These are phyloP conservation scores for Aureobasidium uvarum DNA, from an alignment of 2,329 filamentous ascomycete genomes.

Conservation along the genomic window DNA sequence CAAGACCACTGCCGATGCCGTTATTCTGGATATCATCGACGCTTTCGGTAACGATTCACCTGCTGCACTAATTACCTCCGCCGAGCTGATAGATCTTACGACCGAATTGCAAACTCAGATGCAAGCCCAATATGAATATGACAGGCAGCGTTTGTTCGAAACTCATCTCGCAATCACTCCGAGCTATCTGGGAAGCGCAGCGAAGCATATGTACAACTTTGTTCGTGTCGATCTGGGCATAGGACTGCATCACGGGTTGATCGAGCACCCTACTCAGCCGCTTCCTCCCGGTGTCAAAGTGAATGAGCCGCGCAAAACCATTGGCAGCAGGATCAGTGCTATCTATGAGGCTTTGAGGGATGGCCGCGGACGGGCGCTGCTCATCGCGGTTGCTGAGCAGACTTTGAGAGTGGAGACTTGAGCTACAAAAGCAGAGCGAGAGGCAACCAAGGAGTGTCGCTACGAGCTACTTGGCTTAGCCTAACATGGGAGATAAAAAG, in stretches of 20 bases:
- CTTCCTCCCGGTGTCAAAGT: not conserved
- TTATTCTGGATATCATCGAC: not conserved
- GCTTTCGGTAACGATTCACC: not conserved
- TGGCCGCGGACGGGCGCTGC: constrained; percentile 30
- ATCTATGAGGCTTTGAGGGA: constrained; percentile 34
- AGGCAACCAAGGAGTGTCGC: too few species aligned
- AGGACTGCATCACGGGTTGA: constrained; percentile 31
- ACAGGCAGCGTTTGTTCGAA: not conserved
- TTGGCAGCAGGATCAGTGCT: constrained; percentile 30
- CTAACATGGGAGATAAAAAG: not conserved
- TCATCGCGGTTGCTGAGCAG: constrained; percentile 23
- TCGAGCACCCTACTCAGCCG: constrained; percentile 33
- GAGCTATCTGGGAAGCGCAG: constrained; percentile 29
- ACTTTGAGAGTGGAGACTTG: not conserved
- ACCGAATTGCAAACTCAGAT: not conserved
- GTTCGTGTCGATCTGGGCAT: constrained; percentile 31
- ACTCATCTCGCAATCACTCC: constrained; percentile 1
- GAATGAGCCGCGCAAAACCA: constrained; percentile 29
- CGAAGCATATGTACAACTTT: constrained; percentile 31
- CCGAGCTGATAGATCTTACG: not conserved
- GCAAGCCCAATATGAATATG: not conserved
- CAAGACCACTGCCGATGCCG: constrained; percentile 13
- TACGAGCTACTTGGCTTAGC: too few species aligned
- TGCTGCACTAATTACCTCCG: not conserved
- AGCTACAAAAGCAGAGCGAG: not conserved